Percentiles rank a stretch among this genome's conserved stretches.
Conservation (phyloP, 768 basidiomycete genomes). For the Tylopilus balloui region DNA sequence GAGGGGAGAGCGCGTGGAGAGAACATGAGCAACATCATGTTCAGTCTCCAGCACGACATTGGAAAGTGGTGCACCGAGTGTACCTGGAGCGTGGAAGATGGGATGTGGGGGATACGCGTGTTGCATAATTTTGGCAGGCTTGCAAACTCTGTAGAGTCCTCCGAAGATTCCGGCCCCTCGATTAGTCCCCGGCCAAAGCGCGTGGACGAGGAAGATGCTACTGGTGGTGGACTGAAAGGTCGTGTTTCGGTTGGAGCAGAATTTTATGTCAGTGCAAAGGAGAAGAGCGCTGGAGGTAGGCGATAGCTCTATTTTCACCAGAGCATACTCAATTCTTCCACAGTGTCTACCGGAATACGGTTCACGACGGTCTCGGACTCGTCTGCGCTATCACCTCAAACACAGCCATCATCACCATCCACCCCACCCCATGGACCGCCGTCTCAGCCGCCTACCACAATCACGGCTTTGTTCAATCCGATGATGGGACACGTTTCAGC, state of each 20-base stretch:
- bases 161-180: conserved; percentile 29
- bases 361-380: conserved; percentile 89
- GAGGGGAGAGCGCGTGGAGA: conserved; percentile 40
- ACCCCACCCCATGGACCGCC: conserved; percentile 16
- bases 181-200: conserved; percentile 51
- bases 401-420: conserved; percentile 38
- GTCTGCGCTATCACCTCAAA: conserved; percentile 60
- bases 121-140: conserved; percentile 89
- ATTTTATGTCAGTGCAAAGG: conserved; percentile 88
- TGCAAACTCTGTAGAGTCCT: conserved; percentile 36
- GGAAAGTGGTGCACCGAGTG: conserved; percentile 94
- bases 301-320: not conserved
- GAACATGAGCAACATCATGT: conserved; percentile 65
- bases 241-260: conserved; percentile 91
- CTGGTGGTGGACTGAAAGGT: conserved; percentile 87
- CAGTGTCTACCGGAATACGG: conserved; percentile 91
- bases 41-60: conserved; percentile 87
- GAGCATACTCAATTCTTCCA: conserved; percentile 3
- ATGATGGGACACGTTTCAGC: conserved; percentile 92
- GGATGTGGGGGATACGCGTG: conserved; percentile 85
- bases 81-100: conserved; percentile 89
- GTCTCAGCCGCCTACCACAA: conserved; percentile 86
- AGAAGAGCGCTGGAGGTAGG: conserved; percentile 85
- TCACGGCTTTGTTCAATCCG: conserved; percentile 92
- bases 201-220: conserved; percentile 93